A percentile compares a stretch with the other conserved stretches of the same genome.
Conservation (phyloP, 257 asterid species). For the Anisodus acutangulus region DNA sequence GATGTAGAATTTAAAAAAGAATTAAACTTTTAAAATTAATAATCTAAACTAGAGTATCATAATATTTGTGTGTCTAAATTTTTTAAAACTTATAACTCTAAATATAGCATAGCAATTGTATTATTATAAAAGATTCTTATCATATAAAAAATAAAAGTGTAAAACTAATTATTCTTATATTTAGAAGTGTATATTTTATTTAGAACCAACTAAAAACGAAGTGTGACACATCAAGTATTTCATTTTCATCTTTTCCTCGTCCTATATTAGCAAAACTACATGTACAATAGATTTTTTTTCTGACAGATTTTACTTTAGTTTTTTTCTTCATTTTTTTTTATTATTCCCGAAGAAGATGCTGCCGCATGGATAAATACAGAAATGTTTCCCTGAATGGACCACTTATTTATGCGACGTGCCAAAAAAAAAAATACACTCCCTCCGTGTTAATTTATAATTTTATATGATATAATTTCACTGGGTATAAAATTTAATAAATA, state of each 20-base stretch:
- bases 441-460: too few relatives aligned
- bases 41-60: too few relatives aligned
- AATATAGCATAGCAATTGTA: background rate
- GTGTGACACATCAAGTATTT: background rate
- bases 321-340: background rate
- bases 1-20: too few relatives aligned
- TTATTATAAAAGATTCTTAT: background rate
- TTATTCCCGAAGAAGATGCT: background rate
- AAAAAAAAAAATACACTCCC: background rate
- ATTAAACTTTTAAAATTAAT: too few relatives aligned
- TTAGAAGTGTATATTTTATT: background rate
- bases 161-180: background rate
- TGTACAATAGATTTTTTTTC: background rate
- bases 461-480: too few relatives aligned
- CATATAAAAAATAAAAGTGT: background rate
- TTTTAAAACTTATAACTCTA: background rate
- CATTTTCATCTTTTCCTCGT: background rate
- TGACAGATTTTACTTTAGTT: too few relatives aligned
- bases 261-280: too few relatives aligned
- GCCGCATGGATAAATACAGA: background rate
- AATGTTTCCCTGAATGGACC: background rate
- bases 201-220: too few relatives aligned
- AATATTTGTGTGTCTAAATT: too few relatives aligned
- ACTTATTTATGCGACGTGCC: background rate
- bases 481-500: too few relatives aligned